Evolutionary conservation across 768 basidiomycete genomes (phyloP), one percentile per base, ranked within the genome.

Genomic region (Naganishia randhawae): DNA sequence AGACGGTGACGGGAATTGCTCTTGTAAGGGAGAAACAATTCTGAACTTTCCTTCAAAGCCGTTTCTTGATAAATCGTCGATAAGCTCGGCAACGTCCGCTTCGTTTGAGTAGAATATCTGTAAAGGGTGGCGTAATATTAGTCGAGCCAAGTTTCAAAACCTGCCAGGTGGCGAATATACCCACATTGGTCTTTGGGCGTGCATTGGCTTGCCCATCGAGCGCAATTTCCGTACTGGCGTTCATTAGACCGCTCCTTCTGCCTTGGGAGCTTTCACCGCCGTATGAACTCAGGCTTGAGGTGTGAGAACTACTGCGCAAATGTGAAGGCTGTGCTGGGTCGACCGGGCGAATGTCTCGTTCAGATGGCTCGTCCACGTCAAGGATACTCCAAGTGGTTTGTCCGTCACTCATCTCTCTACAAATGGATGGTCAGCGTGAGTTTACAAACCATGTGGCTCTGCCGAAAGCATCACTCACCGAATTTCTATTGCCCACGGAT

Each of bases 91-190:
- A 1, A 68, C 25, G 39, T 68, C 55, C 2, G 13, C 29, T 32
- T 57, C 57, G 25, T 55, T 33, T 32, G 67, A 68, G 50, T 68
- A 68, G 50, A 68, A 68, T 27, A 68, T 57, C 67, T 68, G 35
- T 11, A 13, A 2, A 39, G 3, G 17, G 6, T 2, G 25, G 27
- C 14, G 14, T 31, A 29, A 25, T 11, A 10, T 48, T 6, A 25
- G 16, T 8, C 52, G 39, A 19, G n/a, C 27, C 5, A 16, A 1
- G 11, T 33, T 16, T 29, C 10, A 11, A 22, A n/a, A n/a, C n/a
- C n/a, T n/a, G n/a, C 10, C 29, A 50, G 25, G 10, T 14, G 37
- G 9, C 3, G 13, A 11, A 6, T 16, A 13, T 16, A 29, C 54
- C 31, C 25, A 55, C 66, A 29, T 67, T 67, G 13, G 66, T 67